Conservation (phyloP, 2,329 filamentous ascomycete genomes). For the Emmonsiellopsis sp. region DNA sequence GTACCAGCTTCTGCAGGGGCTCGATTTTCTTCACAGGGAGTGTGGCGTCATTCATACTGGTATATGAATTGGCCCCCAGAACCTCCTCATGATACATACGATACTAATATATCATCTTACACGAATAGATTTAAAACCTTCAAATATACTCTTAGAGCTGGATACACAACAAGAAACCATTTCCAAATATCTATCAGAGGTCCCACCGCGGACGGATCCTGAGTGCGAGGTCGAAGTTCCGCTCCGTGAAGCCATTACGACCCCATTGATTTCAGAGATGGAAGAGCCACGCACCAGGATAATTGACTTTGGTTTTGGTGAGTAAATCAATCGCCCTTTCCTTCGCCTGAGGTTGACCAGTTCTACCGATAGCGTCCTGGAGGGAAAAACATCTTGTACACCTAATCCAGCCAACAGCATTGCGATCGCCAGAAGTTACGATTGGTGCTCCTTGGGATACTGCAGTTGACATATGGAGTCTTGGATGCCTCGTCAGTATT, state of each 20-base stretch:
- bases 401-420: constrained; percentile 13
- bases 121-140: constrained; percentile 17
- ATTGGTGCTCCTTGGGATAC: constrained; percentile 18
- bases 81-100: not conserved
- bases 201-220: constrained; percentile 8
- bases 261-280: constrained; percentile 14
- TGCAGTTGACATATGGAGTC: constrained; percentile 22
- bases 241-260: constrained; percentile 17
- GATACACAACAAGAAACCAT: constrained; percentile 9
- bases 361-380: constrained; percentile 11
- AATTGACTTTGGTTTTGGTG: constrained; percentile 17
- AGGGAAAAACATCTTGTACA: constrained; percentile 12
- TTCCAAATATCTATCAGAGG: constrained; percentile 13
- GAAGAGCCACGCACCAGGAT: constrained; percentile 11
- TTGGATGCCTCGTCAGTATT: constrained; percentile 19
- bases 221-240: constrained; percentile 6
- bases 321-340: constrained; percentile 2
- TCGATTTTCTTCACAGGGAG: constrained; percentile 19
- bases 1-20: constrained; percentile 17
- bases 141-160: constrained; percentile 18
- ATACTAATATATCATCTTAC: constrained; percentile 1
- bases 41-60: constrained; percentile 19
- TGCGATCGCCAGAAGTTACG: constrained; percentile 17
- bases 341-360: not conserved
- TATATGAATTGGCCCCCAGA: constrained; percentile 7